Percentiles rank a stretch among this genome's conserved stretches.
These are phyloP conservation scores for Nidula microcarpa DNA, from an alignment of 768 basidiomycete species.

Conservation along the genomic window DNA sequence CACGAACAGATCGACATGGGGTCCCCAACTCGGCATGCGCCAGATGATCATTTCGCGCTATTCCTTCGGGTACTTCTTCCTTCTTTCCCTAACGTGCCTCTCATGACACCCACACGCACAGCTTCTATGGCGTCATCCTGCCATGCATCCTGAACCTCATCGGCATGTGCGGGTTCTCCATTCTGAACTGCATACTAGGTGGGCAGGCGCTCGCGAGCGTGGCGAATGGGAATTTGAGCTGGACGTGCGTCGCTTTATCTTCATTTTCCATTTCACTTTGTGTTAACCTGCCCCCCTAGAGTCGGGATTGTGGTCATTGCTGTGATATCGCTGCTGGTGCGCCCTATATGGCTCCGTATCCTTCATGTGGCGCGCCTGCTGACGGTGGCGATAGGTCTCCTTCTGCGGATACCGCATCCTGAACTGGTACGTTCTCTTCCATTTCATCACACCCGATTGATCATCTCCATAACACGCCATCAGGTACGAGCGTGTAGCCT, in stretches of 20 bases:
- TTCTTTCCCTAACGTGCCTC: neutral
- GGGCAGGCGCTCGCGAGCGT: constrained; percentile 50
- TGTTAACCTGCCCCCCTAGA: constrained; percentile 25
- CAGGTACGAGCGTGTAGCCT: constrained; percentile 69
- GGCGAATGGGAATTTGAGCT: constrained; percentile 34
- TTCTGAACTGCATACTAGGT: constrained; percentile 70
- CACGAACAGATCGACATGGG: constrained; percentile 55
- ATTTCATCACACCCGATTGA: neutral
- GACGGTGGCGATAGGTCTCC: constrained; percentile 30
- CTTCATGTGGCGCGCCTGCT: constrained; percentile 3
- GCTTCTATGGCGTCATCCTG: constrained; percentile 62
- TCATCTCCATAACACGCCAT: no score
- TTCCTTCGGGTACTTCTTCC: constrained; percentile 27
- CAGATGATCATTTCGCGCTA: constrained; percentile 74
- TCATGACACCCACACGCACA: constrained; percentile 16
- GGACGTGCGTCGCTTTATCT: constrained; percentile 28
- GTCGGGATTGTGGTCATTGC: constrained; percentile 83
- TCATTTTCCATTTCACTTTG: neutral
- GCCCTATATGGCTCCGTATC: constrained; percentile 23
- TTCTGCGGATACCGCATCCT: constrained; percentile 55
- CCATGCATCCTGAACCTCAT: constrained; percentile 61
- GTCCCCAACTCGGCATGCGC: constrained; percentile 80
- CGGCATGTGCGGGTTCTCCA: constrained; percentile 65
- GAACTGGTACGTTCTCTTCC: constrained; percentile 28
- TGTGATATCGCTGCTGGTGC: constrained; percentile 60